Conservation (phyloP, 495 filamentous ascomycete genomes). For the Aspergillus wentii region DNA sequence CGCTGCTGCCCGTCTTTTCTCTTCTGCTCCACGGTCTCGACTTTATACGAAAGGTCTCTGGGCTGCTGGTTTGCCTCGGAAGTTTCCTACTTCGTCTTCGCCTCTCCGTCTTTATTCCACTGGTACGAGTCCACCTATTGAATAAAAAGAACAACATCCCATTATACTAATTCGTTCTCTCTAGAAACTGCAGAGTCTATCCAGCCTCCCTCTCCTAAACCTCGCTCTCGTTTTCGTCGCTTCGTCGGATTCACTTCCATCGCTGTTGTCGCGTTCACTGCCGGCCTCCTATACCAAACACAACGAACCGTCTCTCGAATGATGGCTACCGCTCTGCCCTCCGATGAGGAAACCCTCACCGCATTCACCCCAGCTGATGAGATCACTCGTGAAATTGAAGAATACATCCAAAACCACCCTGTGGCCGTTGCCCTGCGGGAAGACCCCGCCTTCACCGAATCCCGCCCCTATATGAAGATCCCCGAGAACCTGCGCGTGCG, state of each 20-base stretch:
- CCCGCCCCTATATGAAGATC: conserved; percentile 83
- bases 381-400: conserved; percentile 58
- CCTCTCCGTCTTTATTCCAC: neutral
- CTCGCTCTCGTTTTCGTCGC: conserved; percentile 31
- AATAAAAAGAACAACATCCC: too few species aligned
- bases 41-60: too few species aligned
- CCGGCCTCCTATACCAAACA: conserved; percentile 25
- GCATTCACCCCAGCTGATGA: conserved; percentile 62
- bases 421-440: conserved; percentile 60
- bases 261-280: conserved; percentile 30
- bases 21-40: too few species aligned
- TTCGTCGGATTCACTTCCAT: conserved; percentile 34
- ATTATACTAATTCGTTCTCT: too few species aligned
- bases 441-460: conserved; percentile 65
- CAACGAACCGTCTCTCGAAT: conserved; percentile 23
- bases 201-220: conserved; percentile 11
- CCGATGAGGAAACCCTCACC: conserved; percentile 67
- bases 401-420: conserved; percentile 70
- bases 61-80: too few species aligned
- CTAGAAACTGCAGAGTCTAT: neutral
- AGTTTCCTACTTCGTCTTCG: too few species aligned
- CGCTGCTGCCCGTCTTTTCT: too few species aligned
- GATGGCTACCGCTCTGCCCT: conserved; percentile 45
- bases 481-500: conserved; percentile 58
- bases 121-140: neutral